A percentile compares a stretch with the other conserved stretches of the same genome.
These are phyloP conservation scores for Gentiana straminea DNA, from an alignment of 257 asterid genomes.

Conservation along the genomic window DNA sequence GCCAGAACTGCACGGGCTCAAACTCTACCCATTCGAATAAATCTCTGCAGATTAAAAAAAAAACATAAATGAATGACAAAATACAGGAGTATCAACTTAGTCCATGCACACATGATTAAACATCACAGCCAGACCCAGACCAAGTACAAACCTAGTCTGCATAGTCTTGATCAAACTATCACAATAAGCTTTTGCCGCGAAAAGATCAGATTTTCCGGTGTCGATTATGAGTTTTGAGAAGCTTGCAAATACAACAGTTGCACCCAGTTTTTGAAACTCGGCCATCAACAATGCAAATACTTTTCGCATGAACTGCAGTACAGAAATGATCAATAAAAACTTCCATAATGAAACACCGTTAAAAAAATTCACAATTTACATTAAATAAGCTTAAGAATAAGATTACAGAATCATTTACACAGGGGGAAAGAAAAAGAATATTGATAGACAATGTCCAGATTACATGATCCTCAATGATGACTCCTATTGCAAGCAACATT, in stretches of 20 bases:
- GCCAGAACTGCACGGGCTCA: conserved; percentile 91
- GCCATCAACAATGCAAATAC: conserved; percentile 91
- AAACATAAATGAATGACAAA: background rate
- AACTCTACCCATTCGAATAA: conserved; percentile 94
- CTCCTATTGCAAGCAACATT: background rate
- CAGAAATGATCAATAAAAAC: background rate
- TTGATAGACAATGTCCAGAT: background rate
- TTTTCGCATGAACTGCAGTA: conserved; percentile 79
- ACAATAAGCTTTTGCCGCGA: conserved; percentile 92
- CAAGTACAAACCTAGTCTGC: conserved; percentile 55
- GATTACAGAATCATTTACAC: background rate
- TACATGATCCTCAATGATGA: background rate
- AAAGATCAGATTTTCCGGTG: conserved; percentile 78
- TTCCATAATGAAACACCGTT: no score
- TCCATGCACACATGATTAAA: background rate
- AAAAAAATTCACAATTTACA: no score
- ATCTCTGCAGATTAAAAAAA: conserved; percentile 42
- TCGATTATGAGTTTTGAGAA: conserved; percentile 75
- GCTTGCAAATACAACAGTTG: conserved; percentile 68
- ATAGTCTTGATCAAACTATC: conserved; percentile 75
- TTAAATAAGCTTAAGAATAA: background rate
- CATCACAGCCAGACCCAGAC: no score
- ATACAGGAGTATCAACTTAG: conserved; percentile 9
- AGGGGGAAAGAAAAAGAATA: background rate
- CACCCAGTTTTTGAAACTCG: conserved; percentile 91